Evolutionary conservation across 495 filamentous ascomycete species (phyloP).

Genomic region (Talaromyces nanjingensis): DNA sequence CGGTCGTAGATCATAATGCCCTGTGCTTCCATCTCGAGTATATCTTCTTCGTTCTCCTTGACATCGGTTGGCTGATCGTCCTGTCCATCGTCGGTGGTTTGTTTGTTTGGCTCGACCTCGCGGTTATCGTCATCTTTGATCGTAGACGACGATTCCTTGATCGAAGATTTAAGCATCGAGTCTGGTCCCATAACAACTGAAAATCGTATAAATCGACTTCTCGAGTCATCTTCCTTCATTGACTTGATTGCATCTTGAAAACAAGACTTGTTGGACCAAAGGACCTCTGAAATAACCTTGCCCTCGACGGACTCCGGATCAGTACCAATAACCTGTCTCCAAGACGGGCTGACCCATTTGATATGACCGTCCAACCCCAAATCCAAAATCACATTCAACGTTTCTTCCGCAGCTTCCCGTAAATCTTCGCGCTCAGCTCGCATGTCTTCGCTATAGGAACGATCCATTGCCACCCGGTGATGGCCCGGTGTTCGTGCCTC

Average conservation of each 20-base stretch:
- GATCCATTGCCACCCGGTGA: conserved; percentile 44
- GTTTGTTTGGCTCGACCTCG: conserved; percentile 12
- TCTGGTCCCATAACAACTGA: conserved; percentile 65
- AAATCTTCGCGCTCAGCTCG: conserved; percentile 82
- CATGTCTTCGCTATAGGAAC: conserved; percentile 59
- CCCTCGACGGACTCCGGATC: conserved; percentile 64
- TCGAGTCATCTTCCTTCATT: conserved; percentile 87
- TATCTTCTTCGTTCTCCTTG: conserved; percentile 39
- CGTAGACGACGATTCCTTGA: conserved; percentile 28
- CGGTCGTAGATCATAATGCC: conserved; percentile 97
- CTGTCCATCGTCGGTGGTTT: conserved; percentile 18
- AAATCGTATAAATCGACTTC: conserved; percentile 88
- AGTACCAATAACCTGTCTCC: conserved; percentile 87
- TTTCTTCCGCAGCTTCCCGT: conserved; percentile 92
- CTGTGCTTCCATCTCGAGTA: conserved; percentile 83
- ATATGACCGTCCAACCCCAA: conserved; percentile 81
- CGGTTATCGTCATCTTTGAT: conserved; percentile 9
- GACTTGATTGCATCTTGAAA: conserved; percentile 78
- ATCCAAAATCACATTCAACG: conserved; percentile 90
- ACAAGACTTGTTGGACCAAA: conserved; percentile 67
- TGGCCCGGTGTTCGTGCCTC: conserved; percentile 39
- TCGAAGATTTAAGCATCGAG: conserved; percentile 55
- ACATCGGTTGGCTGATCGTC: conserved; percentile 34
- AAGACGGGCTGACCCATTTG: conserved; percentile 95
- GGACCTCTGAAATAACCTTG: conserved; percentile 69